phyloP scores from a whole-genome alignment of 305 asterid genomes.

The Caryopteris hybrid region DNA sequence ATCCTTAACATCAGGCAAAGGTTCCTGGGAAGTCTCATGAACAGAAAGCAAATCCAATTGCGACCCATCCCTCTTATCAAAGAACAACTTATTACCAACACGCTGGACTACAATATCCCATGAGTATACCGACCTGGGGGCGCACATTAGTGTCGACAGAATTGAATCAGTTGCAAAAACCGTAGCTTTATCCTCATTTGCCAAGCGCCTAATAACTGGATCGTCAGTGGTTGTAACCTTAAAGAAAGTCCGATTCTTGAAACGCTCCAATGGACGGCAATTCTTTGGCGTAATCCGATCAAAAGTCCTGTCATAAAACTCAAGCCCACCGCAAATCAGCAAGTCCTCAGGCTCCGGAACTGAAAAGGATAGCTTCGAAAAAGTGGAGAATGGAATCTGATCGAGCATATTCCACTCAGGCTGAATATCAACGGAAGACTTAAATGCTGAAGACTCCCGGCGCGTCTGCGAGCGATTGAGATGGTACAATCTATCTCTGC shows the following conservation, averaged over 20 bases:
- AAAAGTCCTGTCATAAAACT: constrained; percentile 76
- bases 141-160: constrained; percentile 81
- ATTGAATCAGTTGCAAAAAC: constrained; percentile 88
- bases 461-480: constrained; percentile 64
- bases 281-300: constrained; percentile 85
- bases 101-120: constrained; percentile 97
- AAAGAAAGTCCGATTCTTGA: constrained; percentile 82
- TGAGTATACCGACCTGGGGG: constrained; percentile 87
- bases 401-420: constrained; percentile 99
- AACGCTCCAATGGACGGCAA: constrained; percentile 65
- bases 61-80: constrained; percentile 91
- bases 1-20: constrained; percentile 87
- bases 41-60: constrained; percentile 88
- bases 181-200: constrained; percentile 93
- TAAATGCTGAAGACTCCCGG: constrained; percentile 75
- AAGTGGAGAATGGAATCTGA: constrained; percentile 92
- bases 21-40: constrained; percentile 92
- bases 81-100: constrained; percentile 86
- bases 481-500: constrained; percentile 65
- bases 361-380: constrained; percentile 71
- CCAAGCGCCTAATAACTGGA: constrained; percentile 87
- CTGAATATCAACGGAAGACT: constrained; percentile 90
- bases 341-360: constrained; percentile 86
- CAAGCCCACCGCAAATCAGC: constrained; percentile 75
- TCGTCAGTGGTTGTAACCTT: constrained; percentile 94